These are phyloP conservation scores for Populus davidiana DNA, from an alignment of 345 rosid species.

Conservation along the genomic window DNA sequence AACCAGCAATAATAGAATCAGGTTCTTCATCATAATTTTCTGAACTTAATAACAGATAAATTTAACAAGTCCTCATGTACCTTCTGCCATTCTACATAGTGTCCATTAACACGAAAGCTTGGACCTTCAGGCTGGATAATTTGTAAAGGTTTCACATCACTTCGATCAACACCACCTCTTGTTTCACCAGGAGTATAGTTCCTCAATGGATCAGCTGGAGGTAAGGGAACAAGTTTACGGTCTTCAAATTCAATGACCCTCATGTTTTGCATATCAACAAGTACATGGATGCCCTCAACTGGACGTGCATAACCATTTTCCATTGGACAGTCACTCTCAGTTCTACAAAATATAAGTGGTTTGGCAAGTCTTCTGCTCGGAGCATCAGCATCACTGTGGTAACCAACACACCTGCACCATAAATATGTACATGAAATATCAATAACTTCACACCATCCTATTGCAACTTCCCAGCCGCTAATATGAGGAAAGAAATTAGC, in stretches of 20 bases:
- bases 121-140: conserved; percentile 93
- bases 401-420: conserved; percentile 76
- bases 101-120: conserved; percentile 77
- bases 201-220: conserved; percentile 86
- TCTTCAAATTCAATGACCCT: conserved; percentile 81
- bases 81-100: conserved; percentile 92
- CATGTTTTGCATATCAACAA: conserved; percentile 94
- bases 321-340: conserved; percentile 91
- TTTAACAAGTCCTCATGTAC: conserved; percentile 28
- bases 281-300: conserved; percentile 79
- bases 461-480: conserved; percentile 5
- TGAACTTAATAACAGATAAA: conserved; percentile 6
- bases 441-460: background rate
- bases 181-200: conserved; percentile 87
- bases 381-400: conserved; percentile 73
- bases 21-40: conserved; percentile 13
- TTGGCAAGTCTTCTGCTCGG: conserved; percentile 85
- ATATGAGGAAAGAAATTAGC: conserved; percentile 2
- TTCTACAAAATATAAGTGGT: conserved; percentile 88
- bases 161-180: conserved; percentile 87
- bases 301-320: conserved; percentile 97
- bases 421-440: conserved; percentile 3
- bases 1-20: conserved; percentile 26
- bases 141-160: conserved; percentile 84
- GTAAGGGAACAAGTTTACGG: conserved; percentile 80